These are phyloP conservation scores for Lentinula sp. DNA, from an alignment of 768 basidiomycete genomes.

Conservation along the genomic window DNA sequence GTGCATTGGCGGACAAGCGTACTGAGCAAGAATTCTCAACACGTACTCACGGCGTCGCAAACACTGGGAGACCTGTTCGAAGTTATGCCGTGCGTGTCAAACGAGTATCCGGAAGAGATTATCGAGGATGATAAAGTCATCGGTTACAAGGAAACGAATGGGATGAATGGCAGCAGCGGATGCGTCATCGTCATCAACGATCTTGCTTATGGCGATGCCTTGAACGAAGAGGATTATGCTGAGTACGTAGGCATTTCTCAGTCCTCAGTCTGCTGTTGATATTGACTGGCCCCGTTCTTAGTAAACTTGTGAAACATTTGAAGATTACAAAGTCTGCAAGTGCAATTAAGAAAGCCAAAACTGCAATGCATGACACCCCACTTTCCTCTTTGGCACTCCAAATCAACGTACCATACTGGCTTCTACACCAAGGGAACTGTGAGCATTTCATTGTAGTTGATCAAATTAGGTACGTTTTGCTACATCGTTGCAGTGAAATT, in stretches of 20 bases:
- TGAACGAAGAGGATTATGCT: slow-evolving; percentile 47
- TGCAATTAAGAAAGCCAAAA: slow-evolving; percentile 31
- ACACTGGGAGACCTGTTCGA: slow-evolving; percentile 59
- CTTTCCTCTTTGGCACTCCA: slow-evolving; percentile 54
- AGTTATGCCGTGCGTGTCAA: slow-evolving; percentile 57
- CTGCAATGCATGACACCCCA: slow-evolving; percentile 38
- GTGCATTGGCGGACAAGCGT: slow-evolving; percentile 57
- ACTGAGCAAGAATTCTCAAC: slow-evolving; percentile 59
- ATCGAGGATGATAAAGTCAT: slow-evolving; percentile 23
- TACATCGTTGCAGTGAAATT: not conserved
- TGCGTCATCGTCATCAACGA: slow-evolving; percentile 60
- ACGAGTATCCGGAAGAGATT: slow-evolving; percentile 41
- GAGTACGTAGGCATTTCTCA: slow-evolving; percentile 34
- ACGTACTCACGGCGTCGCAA: slow-evolving; percentile 65
- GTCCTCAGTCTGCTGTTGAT: not conserved
- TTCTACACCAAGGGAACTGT: slow-evolving; percentile 76
- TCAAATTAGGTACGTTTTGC: slow-evolving; percentile 52
- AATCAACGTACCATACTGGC: slow-evolving; percentile 74
- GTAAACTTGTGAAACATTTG: slow-evolving; percentile 40
- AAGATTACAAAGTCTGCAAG: slow-evolving; percentile 20
- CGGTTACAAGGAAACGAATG: slow-evolving; percentile 23
- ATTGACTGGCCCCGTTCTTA: slow-evolving; percentile 17
- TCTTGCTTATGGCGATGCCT: slow-evolving; percentile 50
- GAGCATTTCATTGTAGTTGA: slow-evolving; percentile 75
- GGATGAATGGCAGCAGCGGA: slow-evolving; percentile 20